Base-by-base conservation (phyloP, 768 basidiomycete genomes). In the Termitomyces sp. region DNA sequence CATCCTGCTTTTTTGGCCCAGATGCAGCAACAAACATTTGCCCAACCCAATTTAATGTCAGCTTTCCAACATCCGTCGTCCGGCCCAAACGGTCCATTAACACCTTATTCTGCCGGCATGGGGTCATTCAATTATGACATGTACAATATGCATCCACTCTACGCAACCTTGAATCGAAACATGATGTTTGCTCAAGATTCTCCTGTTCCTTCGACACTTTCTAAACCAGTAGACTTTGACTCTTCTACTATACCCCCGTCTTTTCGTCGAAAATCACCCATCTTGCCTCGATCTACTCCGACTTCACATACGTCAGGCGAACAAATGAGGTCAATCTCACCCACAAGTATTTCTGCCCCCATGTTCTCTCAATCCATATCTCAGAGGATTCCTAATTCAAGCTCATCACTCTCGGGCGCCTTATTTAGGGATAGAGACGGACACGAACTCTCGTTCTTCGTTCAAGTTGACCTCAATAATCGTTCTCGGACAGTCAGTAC, bases 401-500 rank as follows among this genome's bases (percentile, higher is more conserved):
- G 54, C 18, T 47, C 63, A n/a, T 56, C 58, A 55, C 60, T 56
- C 41, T 53, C 46, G 20, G 66, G 66, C 26, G 70, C 73, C 45
- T 65, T 87, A 24, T 87, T 88, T 56, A 68, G 65, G 24, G 69
- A 70, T 0, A 66, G 68, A 24, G 64, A 71, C 34, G 86, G 82
- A 3, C 64, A 70, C 51, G 71, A 78, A 0, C 63, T 84, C 47
- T 67, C 72, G 13, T 88, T 90, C 62, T 88, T 82, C 62, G 84
- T 90, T 36, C 86, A 88, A 65, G 73, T 89, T n/a, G 86, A 86
- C 62, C 72, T 86, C 1, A 76, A 77, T 45, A 80, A 81, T 51
- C 77, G 88, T 24, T 70, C 73, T 16, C 68, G 72, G 0, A 65
- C 85, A 28, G 77, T 86, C 24, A 72, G 72, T 46, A 70, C 74